Evolutionary conservation across 441 rosid species (phyloP), one percentile per base, ranked within the genome.

Genomic region (Brassica balearica): DNA sequence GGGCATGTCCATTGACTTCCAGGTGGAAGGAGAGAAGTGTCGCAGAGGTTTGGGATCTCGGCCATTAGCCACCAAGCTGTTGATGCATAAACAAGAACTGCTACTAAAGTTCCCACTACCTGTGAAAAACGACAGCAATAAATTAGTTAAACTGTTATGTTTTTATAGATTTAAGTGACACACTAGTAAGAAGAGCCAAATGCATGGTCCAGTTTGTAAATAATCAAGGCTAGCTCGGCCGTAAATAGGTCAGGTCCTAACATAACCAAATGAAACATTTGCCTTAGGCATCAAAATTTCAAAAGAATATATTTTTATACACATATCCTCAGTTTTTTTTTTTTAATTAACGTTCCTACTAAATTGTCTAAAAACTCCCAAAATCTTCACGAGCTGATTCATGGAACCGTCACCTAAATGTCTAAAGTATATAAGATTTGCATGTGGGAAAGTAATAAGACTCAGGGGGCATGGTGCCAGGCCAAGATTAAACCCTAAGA

Each of bases 41-140:
- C 90, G 20, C 93, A 90, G n/a, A 92, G 93, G 84, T 89, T 43
- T 8, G 97, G 90, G 38, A 90, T 60, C 2, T 74, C 76, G 8
- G 72, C 89, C 93, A 89, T 90, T 58, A 90, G 84, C 90, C 87
- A 87, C 97, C 97, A 92, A 8, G 95, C 95, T 41, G 93, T 90
- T 2, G 64, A 0, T 1, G 79, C 83, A 85, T 87, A 90, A 9
- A 84, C 85, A 0, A 87, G 0, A 2, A 86, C 91, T 0, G 95
- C 83, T 55, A 90, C 53, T 15, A 89, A 17, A 1, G 92, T 86
- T 65, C 97, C 93, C 23, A 75, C 80, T 22, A 76, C 79, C 80
- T 80, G 69, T 56, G 14, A 14, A 6, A 68, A 68, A 69, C 10
- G 65, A 51, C 11, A 75, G 34, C 67, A 56, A 70, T 0, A 51